Evolutionary conservation across 495 filamentous ascomycete genomes (phyloP).

Genomic region (Talaromyces borbonicus): DNA sequence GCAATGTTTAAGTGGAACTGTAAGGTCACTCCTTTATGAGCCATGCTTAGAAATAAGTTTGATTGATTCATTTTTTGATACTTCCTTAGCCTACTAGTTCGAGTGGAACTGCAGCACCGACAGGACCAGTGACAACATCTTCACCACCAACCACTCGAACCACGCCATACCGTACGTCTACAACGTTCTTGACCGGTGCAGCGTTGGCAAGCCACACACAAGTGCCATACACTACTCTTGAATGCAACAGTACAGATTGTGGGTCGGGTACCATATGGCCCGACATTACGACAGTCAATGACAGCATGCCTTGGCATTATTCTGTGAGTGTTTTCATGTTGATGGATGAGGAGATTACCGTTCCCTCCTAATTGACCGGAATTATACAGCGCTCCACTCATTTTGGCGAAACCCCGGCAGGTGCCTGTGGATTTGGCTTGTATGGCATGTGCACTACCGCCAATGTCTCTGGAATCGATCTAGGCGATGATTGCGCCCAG

Average conservation of each 20-base stretch:
- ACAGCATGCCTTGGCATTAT: slow-evolving; percentile 4
- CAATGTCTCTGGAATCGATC: slow-evolving; percentile 2
- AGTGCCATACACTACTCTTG: slow-evolving; percentile 1
- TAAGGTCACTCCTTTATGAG: no score
- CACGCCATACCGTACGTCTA: slow-evolving; percentile 2
- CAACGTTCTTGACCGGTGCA: background rate
- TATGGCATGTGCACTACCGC: slow-evolving; percentile 4
- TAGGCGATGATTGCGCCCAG: slow-evolving; percentile 1
- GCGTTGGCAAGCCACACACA: slow-evolving; percentile 1
- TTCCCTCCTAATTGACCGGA: background rate
- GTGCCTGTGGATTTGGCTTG: slow-evolving; percentile 2
- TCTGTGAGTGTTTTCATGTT: background rate
- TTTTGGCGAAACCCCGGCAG: slow-evolving; percentile 4
- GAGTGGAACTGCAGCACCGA: background rate
- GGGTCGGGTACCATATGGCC: slow-evolving; percentile 1
- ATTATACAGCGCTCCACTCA: slow-evolving; percentile 1
- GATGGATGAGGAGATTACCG: no score
- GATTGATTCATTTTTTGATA: no score
- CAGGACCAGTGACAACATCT: background rate
- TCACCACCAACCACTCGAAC: slow-evolving; percentile 2
- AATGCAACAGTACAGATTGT: slow-evolving; percentile 1
- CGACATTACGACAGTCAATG: slow-evolving; percentile 1
- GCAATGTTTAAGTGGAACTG: no score
- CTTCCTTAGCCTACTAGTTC: slow-evolving; percentile 1
- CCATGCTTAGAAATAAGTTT: no score